Evolutionary conservation across 2,329 filamentous ascomycete genomes (phyloP).

Genomic region (Nothophoma quercina): DNA sequence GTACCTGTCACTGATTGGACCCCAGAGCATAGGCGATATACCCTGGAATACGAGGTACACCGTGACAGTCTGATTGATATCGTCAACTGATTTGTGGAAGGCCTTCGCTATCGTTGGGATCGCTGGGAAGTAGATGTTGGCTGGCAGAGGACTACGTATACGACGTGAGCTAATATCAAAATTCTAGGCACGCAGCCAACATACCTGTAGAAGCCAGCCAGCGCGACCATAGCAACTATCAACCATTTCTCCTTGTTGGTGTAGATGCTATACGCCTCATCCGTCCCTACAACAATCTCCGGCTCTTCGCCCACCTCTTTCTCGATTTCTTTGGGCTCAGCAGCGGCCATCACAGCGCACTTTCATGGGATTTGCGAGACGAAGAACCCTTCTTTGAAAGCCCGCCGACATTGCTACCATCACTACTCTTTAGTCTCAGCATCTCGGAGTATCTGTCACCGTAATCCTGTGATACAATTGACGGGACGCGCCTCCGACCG

Average conservation of each 20-base stretch:
- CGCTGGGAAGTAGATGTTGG: conserved; percentile 51
- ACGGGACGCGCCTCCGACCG: conserved; percentile 14
- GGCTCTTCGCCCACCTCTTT: conserved; percentile 23
- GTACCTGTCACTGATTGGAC: conserved; percentile 59
- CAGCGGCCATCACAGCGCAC: conserved; percentile 13
- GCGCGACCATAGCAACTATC: conserved; percentile 40
- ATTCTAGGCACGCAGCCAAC: neutral
- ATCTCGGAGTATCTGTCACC: conserved; percentile 33
- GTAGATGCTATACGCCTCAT: conserved; percentile 40
- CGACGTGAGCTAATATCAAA: conserved; percentile 1
- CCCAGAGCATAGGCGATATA: conserved; percentile 60
- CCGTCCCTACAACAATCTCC: conserved; percentile 22
- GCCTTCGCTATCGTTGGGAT: conserved; percentile 45
- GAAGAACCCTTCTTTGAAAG: conserved; percentile 5
- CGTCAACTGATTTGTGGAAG: conserved; percentile 51
- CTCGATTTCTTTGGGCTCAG: conserved; percentile 21
- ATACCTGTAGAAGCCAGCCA: conserved; percentile 43
- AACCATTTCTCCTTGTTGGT: conserved; percentile 40
- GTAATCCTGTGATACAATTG: conserved; percentile 20
- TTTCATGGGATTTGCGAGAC: conserved; percentile 7
- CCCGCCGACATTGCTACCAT: conserved; percentile 14
- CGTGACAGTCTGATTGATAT: conserved; percentile 61
- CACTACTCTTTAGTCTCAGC: conserved; percentile 11
- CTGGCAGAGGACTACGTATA: conserved; percentile 47
- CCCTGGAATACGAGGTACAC: conserved; percentile 60